Evolutionary conservation across 768 basidiomycete genomes (phyloP).

Genomic region (Hydnomerulius pinastri): DNA sequence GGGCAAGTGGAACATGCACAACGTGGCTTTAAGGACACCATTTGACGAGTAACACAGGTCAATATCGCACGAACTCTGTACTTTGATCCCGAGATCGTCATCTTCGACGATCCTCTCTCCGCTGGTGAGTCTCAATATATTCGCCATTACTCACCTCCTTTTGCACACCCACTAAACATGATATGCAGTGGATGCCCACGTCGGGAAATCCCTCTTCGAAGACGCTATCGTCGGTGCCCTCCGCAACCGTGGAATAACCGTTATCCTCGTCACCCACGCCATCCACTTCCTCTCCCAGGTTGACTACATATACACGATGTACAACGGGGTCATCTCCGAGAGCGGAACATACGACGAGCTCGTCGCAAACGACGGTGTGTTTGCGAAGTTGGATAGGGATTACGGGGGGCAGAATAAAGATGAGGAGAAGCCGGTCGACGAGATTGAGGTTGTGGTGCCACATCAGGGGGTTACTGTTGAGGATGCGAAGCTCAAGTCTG

Average conservation of each 20-base stretch:
- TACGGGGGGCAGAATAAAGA: conserved; percentile 52
- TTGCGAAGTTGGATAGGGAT: conserved; percentile 58
- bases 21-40: background rate
- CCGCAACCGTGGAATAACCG: conserved; percentile 47
- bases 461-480: conserved; percentile 26
- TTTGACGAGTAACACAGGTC: conserved; percentile 42
- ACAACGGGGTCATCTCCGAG: conserved; percentile 46
- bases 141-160: background rate
- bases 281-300: conserved; percentile 54
- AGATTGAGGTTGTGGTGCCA: conserved; percentile 16
- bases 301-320: conserved; percentile 52
- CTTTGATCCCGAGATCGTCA: conserved; percentile 58
- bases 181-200: conserved; percentile 68
- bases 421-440: conserved; percentile 34
- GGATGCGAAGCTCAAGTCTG: conserved; percentile 40
- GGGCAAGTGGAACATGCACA: conserved; percentile 34
- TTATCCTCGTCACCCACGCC: conserved; percentile 57
- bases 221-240: conserved; percentile 59
- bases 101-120: conserved; percentile 67
- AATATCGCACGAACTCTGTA: conserved; percentile 75
- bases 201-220: conserved; percentile 67
- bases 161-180: background rate
- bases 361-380: conserved; percentile 49
- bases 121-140: conserved; percentile 50
- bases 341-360: conserved; percentile 56